Base-by-base conservation (phyloP, 2,329 filamentous ascomycete genomes). In the Sporothrix pallida region DNA sequence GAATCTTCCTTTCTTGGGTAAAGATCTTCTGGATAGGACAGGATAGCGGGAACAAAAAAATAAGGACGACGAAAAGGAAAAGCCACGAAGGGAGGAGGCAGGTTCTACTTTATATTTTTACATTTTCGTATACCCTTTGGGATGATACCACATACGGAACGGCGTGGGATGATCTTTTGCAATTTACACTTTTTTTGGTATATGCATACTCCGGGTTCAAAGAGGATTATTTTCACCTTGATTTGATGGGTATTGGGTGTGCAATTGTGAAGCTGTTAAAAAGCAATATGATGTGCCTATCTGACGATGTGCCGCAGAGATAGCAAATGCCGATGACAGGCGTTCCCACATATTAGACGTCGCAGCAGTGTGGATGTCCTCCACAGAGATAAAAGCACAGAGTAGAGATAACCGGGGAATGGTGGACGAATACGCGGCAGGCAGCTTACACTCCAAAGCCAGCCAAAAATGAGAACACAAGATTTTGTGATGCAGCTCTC, bases 141-240 rank as follows among this genome's bases (percentile, higher is more conserved):
- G 44, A 68, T 68, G 44, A 68, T 68, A 52, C 63, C 63, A 68
- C 63, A 23, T 68, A 68, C 63, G 63, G 63, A 50, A 54, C 46
- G 50, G 50, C 67, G 48, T 56, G 46, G 20, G 31, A 20, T 56
- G 13, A 52, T 44, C 17, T 37, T 44, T 68, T 42, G 20, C 20
- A 20, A 60, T 60, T n/a, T 52, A 17, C n/a, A 17, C 6, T 42
- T 42, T 23, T 46, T 23, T 46, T 13, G 3, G 13, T 5, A 23
- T 17, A 31, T 63, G 44, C 15, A 63, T 20, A 44, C 13, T 15
- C 2, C 8, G 31, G 60, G 23, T 23, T 20, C 23, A 65, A 65
- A 37, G 37, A n/a, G 4, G 5, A 20, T 2, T 8, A 20, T 63
- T 0, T 1, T 12, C 1, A 26, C 44, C 31, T 37, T 37, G 31